Evolutionary conservation across 2,329 filamentous ascomycete genomes (phyloP).

Genomic region (Alternaria angustiovoidea): DNA sequence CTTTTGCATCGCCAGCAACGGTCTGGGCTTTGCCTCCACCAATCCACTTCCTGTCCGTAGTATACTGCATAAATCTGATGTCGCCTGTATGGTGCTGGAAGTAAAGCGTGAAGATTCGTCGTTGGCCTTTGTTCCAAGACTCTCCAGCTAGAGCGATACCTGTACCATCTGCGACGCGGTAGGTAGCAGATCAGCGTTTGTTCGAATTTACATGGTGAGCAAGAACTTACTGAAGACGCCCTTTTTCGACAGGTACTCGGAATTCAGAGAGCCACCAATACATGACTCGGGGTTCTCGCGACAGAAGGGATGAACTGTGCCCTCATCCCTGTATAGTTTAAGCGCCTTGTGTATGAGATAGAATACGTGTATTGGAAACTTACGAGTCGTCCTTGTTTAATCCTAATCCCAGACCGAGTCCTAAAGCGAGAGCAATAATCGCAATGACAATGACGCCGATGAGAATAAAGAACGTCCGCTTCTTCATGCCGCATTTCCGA

Average conservation of each 20-base stretch:
- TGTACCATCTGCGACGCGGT: conserved; percentile 45
- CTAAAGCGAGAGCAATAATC: conserved; percentile 46
- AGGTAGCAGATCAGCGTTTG: background rate
- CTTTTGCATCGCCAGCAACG: conserved; percentile 55
- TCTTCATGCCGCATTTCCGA: conserved; percentile 38
- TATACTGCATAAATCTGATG: conserved; percentile 53
- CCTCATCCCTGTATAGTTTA: conserved; percentile 10
- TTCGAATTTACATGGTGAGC: background rate
- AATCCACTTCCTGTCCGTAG: conserved; percentile 47
- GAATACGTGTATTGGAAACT: background rate
- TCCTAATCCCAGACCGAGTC: conserved; percentile 49
- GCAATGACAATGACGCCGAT: conserved; percentile 34
- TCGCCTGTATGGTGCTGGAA: conserved; percentile 56
- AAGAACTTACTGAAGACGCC: conserved; percentile 51
- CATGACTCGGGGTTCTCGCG: conserved; percentile 37
- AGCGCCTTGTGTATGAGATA: background rate
- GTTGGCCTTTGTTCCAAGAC: conserved; percentile 50
- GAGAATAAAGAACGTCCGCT: conserved; percentile 33
- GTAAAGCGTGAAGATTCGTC: conserved; percentile 54
- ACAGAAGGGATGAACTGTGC: conserved; percentile 33
- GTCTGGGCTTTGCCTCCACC: conserved; percentile 51
- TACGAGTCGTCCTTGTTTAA: conserved; percentile 36
- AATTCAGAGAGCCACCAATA: conserved; percentile 52
- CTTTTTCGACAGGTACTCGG: conserved; percentile 49
- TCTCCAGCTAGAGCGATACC: conserved; percentile 57